These are phyloP conservation scores for Berkeleyomyces rouxiae DNA, from an alignment of 2,329 filamentous ascomycete genomes.

Conservation along the genomic window DNA sequence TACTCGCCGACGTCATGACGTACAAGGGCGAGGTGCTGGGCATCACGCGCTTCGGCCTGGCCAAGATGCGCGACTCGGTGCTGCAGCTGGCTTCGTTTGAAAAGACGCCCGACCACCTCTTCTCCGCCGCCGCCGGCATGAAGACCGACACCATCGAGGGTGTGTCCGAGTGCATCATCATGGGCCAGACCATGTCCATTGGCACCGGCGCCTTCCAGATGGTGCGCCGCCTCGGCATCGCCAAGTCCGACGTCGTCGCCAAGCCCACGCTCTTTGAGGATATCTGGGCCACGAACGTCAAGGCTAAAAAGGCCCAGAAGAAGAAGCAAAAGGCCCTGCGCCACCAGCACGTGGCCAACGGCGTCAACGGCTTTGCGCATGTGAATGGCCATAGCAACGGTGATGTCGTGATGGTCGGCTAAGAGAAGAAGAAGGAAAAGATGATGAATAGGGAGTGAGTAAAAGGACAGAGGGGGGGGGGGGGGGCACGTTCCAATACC, in stretches of 20 bases:
- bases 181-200: slow-evolving; percentile 85
- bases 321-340: background rate
- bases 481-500: slow-evolving; percentile 3
- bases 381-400: background rate
- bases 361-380: background rate
- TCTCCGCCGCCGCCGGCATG: slow-evolving; percentile 82
- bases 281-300: slow-evolving; percentile 28
- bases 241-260: slow-evolving; percentile 37
- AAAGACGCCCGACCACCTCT: slow-evolving; percentile 94
- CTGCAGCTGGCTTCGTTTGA: slow-evolving; percentile 91
- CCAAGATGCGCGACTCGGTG: slow-evolving; percentile 91
- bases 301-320: slow-evolving; percentile 5
- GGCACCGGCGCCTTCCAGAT: slow-evolving; percentile 90
- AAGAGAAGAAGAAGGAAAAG: background rate
- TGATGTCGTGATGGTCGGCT: slow-evolving; percentile 12
- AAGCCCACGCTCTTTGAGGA: slow-evolving; percentile 58
- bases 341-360: background rate
- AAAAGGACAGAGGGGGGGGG: background rate
- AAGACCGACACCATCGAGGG: slow-evolving; percentile 87
- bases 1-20: slow-evolving; percentile 96
- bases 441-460: background rate
- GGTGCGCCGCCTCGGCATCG: slow-evolving; percentile 57
- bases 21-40: slow-evolving; percentile 95
- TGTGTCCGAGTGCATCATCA: slow-evolving; percentile 93
- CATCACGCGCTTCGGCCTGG: slow-evolving; percentile 88